These are phyloP conservation scores for Alternaria ethzedia DNA, from an alignment of 2,329 filamentous ascomycete species.

Conservation along the genomic window DNA sequence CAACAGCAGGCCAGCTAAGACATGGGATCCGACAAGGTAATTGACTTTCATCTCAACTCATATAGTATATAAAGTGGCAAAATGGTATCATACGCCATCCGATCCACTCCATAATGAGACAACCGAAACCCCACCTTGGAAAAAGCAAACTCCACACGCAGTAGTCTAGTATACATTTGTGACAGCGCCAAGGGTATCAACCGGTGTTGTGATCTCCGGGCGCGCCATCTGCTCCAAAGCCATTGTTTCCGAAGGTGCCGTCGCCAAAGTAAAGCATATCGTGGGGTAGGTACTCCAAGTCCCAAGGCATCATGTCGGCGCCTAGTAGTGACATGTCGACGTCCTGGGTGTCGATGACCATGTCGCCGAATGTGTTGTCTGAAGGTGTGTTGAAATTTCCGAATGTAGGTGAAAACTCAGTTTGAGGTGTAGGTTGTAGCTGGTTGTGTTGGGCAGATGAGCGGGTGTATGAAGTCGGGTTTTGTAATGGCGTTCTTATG, in stretches of 20 bases:
- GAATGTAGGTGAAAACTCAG: slow-evolving; percentile 36
- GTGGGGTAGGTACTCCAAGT: slow-evolving; percentile 71
- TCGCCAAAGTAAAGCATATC: slow-evolving; percentile 62
- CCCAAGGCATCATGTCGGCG: slow-evolving; percentile 75
- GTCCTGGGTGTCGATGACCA: slow-evolving; percentile 79
- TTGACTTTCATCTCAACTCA: neutral
- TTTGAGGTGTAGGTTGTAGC: slow-evolving; percentile 9
- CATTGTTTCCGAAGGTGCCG: slow-evolving; percentile 9
- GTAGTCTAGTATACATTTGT: neutral
- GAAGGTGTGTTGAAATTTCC: slow-evolving; percentile 32
- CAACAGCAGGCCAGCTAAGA: neutral
- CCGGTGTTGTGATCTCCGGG: neutral
- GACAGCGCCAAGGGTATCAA: neutral
- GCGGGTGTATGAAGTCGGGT: slow-evolving; percentile 25
- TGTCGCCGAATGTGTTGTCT: slow-evolving; percentile 53
- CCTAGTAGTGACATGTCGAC: slow-evolving; percentile 75
- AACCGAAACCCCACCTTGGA: neutral
- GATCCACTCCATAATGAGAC: neutral
- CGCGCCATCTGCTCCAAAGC: slow-evolving; percentile 4
- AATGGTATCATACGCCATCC: neutral
- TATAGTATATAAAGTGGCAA: neutral
- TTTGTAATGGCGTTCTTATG: slow-evolving; percentile 19
- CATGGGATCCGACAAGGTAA: neutral
- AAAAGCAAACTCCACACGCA: neutral
- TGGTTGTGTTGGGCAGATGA: slow-evolving; percentile 18